These are phyloP conservation scores for Mortierella alpina DNA, from an alignment of 192 early-diverging fungal species.

Conservation along the genomic window DNA sequence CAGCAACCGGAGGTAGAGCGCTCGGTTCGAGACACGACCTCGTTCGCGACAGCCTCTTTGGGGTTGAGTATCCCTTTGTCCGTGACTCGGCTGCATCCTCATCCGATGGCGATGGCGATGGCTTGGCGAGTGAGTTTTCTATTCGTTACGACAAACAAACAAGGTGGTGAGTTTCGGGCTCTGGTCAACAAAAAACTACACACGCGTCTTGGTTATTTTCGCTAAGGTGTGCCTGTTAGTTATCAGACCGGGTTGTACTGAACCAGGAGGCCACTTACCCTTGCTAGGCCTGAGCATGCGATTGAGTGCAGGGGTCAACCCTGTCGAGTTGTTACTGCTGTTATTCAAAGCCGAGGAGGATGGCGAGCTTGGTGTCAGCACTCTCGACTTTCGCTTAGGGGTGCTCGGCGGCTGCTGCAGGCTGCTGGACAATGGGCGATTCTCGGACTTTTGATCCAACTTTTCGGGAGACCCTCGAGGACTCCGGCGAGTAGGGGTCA, in stretches of 20 bases:
- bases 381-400: background rate
- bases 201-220: too few relatives aligned
- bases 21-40: background rate
- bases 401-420: background rate
- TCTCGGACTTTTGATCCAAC: background rate
- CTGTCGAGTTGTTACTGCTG: conserved; percentile 13
- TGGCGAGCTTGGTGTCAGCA: background rate
- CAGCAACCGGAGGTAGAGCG: background rate
- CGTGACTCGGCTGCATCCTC: too few relatives aligned
- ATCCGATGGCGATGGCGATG: too few relatives aligned
- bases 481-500: conserved; percentile 16
- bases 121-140: too few relatives aligned
- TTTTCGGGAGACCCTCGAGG: background rate
- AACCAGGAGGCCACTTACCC: conserved; percentile 2
- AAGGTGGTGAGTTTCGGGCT: too few relatives aligned
- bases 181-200: too few relatives aligned
- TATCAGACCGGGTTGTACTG: too few relatives aligned
- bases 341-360: background rate
- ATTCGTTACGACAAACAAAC: too few relatives aligned
- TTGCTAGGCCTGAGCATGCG: conserved; percentile 22
- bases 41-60: conserved; percentile 15
- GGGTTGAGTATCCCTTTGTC: conserved; percentile 17
- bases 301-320: conserved; percentile 29
- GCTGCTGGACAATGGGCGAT: background rate
- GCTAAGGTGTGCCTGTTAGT: too few relatives aligned